Conservation (phyloP, 2,329 filamentous ascomycete genomes). For the Verticillium dahliae region DNA sequence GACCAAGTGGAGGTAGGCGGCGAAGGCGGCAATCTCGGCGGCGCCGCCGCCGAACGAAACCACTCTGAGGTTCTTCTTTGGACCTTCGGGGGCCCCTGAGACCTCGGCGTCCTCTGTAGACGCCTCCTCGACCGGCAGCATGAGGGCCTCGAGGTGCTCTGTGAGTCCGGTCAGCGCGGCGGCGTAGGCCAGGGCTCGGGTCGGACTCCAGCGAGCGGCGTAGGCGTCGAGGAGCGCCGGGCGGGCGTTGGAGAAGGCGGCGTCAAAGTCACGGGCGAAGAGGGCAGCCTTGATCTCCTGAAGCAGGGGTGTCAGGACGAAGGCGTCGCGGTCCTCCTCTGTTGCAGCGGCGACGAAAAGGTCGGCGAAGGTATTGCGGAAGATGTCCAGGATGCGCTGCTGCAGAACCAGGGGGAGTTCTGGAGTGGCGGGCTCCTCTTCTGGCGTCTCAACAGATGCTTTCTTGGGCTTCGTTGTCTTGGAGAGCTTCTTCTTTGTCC, state of each 20-base stretch:
- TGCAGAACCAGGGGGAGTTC: constrained; percentile 29
- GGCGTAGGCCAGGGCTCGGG: constrained; percentile 76
- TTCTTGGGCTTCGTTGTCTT: not conserved
- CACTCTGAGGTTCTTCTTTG: constrained; percentile 23
- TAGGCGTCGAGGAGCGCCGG: constrained; percentile 69
- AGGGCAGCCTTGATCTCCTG: constrained; percentile 83
- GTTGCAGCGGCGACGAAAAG: constrained; percentile 33
- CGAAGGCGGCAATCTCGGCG: constrained; percentile 54
- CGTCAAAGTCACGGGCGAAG: constrained; percentile 76
- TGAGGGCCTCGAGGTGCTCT: constrained; percentile 23
- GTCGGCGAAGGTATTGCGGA: constrained; percentile 55
- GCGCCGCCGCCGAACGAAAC: constrained; percentile 51
- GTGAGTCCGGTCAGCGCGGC: constrained; percentile 37
- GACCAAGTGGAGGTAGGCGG: constrained; percentile 29
- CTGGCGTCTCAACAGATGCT: not conserved
- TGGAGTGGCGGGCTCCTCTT: not conserved
- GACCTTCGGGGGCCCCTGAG: not conserved
- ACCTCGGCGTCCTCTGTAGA: not conserved
- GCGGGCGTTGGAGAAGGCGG: constrained; percentile 59
- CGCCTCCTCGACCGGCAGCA: not conserved
- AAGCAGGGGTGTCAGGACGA: constrained; percentile 46
- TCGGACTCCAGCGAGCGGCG: constrained; percentile 84
- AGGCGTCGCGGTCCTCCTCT: not conserved
- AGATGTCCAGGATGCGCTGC: constrained; percentile 68
- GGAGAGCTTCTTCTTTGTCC: not conserved